Percentiles rank a stretch among this genome's conserved stretches.
Evolutionary conservation across 2,329 filamentous ascomycete species (phyloP).

Genomic region (Xylaria polymorpha): DNA sequence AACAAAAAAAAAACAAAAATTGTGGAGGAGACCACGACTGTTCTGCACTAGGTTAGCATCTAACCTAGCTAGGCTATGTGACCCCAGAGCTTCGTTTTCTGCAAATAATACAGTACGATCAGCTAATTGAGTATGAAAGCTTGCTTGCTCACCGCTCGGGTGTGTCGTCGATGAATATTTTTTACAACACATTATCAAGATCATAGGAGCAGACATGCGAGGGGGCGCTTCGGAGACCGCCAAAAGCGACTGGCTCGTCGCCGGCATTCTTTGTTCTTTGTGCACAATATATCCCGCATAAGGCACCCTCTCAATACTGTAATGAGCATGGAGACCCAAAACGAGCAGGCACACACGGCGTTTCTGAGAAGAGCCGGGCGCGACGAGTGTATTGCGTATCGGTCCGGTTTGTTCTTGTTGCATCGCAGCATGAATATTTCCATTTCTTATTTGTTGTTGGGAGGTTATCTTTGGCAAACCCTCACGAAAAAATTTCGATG

Average conservation of each 20-base stretch:
- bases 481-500: slow-evolving; percentile 14
- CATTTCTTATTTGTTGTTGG: slow-evolving; percentile 23
- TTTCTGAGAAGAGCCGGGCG: slow-evolving; percentile 16
- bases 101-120: slow-evolving; percentile 10
- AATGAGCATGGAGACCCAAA: slow-evolving; percentile 7
- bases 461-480: slow-evolving; percentile 21
- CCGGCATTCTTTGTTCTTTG: slow-evolving; percentile 5
- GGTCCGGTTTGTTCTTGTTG: slow-evolving; percentile 33
- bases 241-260: not conserved
- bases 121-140: slow-evolving; percentile 11
- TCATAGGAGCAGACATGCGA: not conserved
- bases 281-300: slow-evolving; percentile 28
- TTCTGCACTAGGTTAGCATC: slow-evolving; percentile 21
- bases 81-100: slow-evolving; percentile 13
- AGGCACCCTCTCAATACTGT: slow-evolving; percentile 35
- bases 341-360: slow-evolving; percentile 5
- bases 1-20: slow-evolving; percentile 6
- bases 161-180: not conserved
- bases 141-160: slow-evolving; percentile 14
- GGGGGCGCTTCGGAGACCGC: not conserved
- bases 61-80: slow-evolving; percentile 23
- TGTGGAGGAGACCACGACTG: slow-evolving; percentile 26
- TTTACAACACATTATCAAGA: slow-evolving; percentile 1
- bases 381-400: slow-evolving; percentile 29
- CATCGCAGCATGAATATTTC: slow-evolving; percentile 31